These are phyloP conservation scores for Tylopilus balloui DNA, from an alignment of 768 basidiomycete genomes.

Conservation along the genomic window DNA sequence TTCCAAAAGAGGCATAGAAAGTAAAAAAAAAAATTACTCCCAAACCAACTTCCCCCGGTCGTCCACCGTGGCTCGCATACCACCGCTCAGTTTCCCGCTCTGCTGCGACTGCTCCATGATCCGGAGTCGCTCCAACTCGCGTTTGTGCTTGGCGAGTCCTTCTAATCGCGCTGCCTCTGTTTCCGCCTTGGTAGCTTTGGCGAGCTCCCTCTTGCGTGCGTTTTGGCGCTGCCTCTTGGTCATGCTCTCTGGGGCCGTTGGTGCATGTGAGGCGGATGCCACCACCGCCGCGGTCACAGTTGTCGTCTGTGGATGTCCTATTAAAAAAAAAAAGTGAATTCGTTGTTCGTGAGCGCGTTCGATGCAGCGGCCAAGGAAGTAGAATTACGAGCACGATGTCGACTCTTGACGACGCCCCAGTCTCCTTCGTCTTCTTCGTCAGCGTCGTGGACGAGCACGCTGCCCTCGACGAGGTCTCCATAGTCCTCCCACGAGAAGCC, in stretches of 20 bases:
- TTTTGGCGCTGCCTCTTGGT: constrained; percentile 74
- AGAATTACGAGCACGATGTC: constrained; percentile 27
- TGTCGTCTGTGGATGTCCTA: constrained; percentile 19
- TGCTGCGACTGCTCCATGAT: constrained; percentile 43
- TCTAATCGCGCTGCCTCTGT: constrained; percentile 49
- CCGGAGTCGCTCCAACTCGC: constrained; percentile 51
- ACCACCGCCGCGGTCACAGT: no score
- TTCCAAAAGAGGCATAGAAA: constrained; percentile 5
- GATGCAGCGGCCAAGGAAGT: neutral
- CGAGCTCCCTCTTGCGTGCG: constrained; percentile 50
- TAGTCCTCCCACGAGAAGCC: constrained; percentile 79
- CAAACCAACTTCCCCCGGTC: constrained; percentile 55
- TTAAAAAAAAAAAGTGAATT: no score
- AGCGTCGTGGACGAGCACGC: constrained; percentile 47
- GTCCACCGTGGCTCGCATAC: constrained; percentile 60
- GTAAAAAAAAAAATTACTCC: constrained; percentile 32
- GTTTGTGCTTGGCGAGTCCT: constrained; percentile 53
- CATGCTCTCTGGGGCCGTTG: constrained; percentile 40
- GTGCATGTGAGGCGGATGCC: constrained; percentile 14
- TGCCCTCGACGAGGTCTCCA: constrained; percentile 51
- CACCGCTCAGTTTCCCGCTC: constrained; percentile 42
- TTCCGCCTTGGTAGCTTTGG: constrained; percentile 54
- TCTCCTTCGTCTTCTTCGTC: constrained; percentile 70
- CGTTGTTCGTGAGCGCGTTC: neutral
- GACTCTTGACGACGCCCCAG: constrained; percentile 73